Conservation (phyloP, 352 stramenopile genomes). For the Pythium oligandrum region DNA sequence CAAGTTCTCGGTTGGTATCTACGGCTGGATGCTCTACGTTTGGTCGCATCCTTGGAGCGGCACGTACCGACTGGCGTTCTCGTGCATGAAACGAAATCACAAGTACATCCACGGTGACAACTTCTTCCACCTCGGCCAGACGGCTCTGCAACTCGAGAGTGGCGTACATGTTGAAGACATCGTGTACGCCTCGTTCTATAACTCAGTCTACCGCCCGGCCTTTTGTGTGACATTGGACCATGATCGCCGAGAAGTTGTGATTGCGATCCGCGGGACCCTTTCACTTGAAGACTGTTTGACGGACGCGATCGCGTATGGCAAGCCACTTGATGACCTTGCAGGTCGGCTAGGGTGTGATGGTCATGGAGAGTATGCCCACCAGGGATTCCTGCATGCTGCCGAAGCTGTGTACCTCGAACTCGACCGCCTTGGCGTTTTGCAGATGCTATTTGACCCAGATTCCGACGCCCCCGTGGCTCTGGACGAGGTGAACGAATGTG, state of each 20-base stretch:
- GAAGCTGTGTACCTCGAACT: constrained; percentile 74
- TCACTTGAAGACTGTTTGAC: constrained; percentile 87
- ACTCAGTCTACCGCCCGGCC: constrained; percentile 74
- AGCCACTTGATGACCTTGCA: constrained; percentile 64
- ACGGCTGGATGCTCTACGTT: constrained; percentile 88
- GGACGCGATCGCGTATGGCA: constrained; percentile 80
- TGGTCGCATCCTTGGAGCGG: constrained; percentile 87
- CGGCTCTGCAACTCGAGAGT: constrained; percentile 78
- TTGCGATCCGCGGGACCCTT: constrained; percentile 79
- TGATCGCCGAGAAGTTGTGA: constrained; percentile 59
- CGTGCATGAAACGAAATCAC: constrained; percentile 56
- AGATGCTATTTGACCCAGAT: constrained; percentile 82
- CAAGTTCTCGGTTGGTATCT: constrained; percentile 84
- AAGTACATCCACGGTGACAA: constrained; percentile 83
- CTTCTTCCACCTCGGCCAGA: constrained; percentile 74
- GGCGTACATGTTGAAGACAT: constrained; percentile 59
- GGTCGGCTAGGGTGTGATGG: constrained; percentile 68
- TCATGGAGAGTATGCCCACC: constrained; percentile 66
- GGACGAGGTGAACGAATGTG: constrained; percentile 56
- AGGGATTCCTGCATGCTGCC: constrained; percentile 77
- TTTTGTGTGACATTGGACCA: constrained; percentile 83
- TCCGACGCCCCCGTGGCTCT: constrained; percentile 36
- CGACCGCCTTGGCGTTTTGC: constrained; percentile 59
- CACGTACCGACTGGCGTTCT: constrained; percentile 68
- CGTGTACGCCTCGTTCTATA: constrained; percentile 77